Evolutionary conservation across 345 rosid genomes (phyloP).

Genomic region (Murraya paniculata): DNA sequence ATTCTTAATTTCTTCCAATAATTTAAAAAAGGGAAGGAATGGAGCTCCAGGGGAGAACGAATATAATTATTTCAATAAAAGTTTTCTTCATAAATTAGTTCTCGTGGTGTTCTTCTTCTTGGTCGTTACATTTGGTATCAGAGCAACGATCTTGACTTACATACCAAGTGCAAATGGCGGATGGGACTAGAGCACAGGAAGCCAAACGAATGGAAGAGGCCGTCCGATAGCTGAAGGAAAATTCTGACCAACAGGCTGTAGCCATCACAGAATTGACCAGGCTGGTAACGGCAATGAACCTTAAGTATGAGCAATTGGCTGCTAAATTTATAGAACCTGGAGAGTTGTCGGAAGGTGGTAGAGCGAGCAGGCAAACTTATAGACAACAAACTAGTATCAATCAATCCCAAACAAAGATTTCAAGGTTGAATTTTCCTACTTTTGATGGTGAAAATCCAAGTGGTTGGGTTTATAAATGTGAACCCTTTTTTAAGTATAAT

Average conservation of each 20-base stretch:
- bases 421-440: neutral
- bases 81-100: no score
- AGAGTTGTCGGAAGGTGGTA: no score
- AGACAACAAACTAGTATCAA: neutral
- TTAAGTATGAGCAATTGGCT: neutral
- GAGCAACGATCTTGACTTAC: neutral
- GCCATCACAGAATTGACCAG: neutral
- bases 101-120: no score
- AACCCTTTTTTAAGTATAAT: neutral
- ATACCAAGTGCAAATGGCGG: neutral
- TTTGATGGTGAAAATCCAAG: neutral
- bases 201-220: neutral
- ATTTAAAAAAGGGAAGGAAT: no score
- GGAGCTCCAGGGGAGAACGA: no score
- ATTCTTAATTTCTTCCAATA: no score
- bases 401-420: neutral
- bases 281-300: neutral
- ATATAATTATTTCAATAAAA: no score
- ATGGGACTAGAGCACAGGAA: neutral
- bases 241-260: neutral
- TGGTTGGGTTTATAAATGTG: neutral
- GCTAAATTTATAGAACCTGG: neutral
- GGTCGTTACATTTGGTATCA: neutral
- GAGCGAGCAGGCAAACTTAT: neutral
- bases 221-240: neutral